phyloP scores from a whole-genome alignment of 129 eudicot species.

The Pulicaria dysenterica region DNA sequence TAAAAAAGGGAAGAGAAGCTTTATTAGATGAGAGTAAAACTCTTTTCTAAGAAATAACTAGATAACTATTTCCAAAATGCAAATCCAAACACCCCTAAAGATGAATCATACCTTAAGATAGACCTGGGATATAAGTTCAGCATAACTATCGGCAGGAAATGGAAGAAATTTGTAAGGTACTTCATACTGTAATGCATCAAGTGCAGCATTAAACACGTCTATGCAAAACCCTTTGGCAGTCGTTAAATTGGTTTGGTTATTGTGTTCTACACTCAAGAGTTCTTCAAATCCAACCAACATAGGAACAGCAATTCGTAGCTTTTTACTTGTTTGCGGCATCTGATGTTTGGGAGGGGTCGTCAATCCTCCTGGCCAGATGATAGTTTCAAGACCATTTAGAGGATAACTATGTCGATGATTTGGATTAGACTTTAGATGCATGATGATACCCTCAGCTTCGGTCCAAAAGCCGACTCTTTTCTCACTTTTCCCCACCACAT shows the following conservation, averaged over 20 bases:
- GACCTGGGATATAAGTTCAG: not conserved
- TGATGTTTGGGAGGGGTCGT: not conserved
- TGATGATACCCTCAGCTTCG: not conserved
- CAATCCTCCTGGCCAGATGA: slow-evolving; percentile 5
- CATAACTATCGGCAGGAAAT: not conserved
- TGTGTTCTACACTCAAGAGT: not conserved
- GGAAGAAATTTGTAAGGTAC: slow-evolving; percentile 11
- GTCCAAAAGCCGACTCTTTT: slow-evolving; percentile 14
- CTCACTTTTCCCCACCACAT: slow-evolving; percentile 4
- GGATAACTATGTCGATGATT: not conserved
- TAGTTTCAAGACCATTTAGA: not conserved
- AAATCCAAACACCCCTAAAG: not conserved
- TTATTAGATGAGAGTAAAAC: too few species aligned
- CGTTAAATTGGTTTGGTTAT: not conserved
- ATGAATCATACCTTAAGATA: slow-evolving; percentile 13
- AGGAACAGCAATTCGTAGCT: not conserved
- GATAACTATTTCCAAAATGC: not conserved
- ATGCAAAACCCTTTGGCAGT: slow-evolving; percentile 15
- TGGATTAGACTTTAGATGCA: not conserved
- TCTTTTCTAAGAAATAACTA: not conserved
- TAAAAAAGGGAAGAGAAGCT: too few species aligned
- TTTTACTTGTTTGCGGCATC: not conserved
- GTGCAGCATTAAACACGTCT: slow-evolving; percentile 2
- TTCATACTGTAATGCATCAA: not conserved
- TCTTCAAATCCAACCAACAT: slow-evolving; percentile 10